Conservation (phyloP, 805 yeast genomes). For the Saccharomyces jurei region DNA sequence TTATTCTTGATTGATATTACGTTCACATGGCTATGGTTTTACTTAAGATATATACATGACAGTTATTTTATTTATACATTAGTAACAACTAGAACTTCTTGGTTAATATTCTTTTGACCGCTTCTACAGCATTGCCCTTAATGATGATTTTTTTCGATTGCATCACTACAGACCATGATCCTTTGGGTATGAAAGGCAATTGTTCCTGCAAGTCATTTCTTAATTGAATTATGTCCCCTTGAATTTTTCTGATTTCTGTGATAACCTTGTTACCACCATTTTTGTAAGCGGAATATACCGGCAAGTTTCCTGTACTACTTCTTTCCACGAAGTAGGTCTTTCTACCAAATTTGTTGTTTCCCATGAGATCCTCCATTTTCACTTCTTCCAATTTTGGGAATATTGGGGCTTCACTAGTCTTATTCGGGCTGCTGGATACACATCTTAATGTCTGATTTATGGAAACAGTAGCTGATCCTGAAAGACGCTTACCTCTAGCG, state of each 20-base stretch:
- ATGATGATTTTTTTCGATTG: constrained; percentile 48
- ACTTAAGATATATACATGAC: not conserved
- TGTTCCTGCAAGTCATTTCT: constrained; percentile 54
- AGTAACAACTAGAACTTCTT: constrained; percentile 3
- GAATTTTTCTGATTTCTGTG: constrained; percentile 66
- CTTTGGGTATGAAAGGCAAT: constrained; percentile 41
- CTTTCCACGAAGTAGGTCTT: constrained; percentile 35
- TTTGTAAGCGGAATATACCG: constrained; percentile 68
- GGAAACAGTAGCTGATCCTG: not conserved
- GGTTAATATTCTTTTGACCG: constrained; percentile 28
- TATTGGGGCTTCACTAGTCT: not conserved
- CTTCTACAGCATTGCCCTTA: constrained; percentile 38
- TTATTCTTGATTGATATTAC: not conserved
- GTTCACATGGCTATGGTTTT: not conserved
- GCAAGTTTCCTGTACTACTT: constrained; percentile 60
- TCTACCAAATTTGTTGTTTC: constrained; percentile 19
- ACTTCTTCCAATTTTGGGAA: constrained; percentile 29
- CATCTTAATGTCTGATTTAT: not conserved
- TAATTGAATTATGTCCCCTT: constrained; percentile 59
- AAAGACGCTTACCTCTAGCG: not conserved
- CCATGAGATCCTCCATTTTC: constrained; percentile 25
- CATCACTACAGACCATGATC: constrained; percentile 40
- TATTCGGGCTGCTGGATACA: not conserved
- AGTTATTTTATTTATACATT: not conserved
- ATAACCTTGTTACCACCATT: constrained; percentile 46